Conservation (phyloP, 345 rosid species). For the Eucalyptus virginea region DNA sequence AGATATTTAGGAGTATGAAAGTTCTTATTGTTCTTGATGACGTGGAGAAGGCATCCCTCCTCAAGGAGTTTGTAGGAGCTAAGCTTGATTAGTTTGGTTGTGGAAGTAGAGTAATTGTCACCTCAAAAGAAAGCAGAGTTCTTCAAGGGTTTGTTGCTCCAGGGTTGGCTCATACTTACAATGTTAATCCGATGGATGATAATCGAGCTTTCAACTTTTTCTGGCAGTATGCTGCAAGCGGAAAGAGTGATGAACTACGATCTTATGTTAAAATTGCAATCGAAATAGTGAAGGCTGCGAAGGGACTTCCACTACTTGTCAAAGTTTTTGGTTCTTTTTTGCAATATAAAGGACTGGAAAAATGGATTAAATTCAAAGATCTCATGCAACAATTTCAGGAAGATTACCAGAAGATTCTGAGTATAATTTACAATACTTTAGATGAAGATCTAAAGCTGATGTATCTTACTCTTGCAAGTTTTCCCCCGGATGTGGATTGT, state of each 20-base stretch:
- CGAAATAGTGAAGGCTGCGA: neutral
- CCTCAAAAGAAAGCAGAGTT: neutral
- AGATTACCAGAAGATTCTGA: neutral
- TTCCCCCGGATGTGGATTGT: neutral
- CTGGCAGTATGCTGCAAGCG: neutral
- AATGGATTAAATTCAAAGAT: neutral
- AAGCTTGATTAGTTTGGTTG: neutral
- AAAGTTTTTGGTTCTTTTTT: neutral
- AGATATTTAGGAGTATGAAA: neutral
- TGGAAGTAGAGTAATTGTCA: neutral
- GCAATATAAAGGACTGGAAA: neutral
- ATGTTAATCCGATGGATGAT: neutral
- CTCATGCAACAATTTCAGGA: neutral
- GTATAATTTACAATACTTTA: no score
- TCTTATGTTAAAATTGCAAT: neutral
- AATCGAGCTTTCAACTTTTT: neutral
- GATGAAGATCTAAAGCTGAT: rapidly evolving
- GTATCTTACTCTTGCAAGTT: neutral
- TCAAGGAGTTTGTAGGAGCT: neutral
- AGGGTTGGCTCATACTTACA: neutral
- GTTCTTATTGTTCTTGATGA: neutral
- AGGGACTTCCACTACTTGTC: neutral
- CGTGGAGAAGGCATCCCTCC: neutral
- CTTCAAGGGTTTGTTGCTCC: neutral
- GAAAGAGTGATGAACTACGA: neutral